phyloP scores from a whole-genome alignment of 1,284 basidiomycete genomes.

The Bondarzewia mesenterica region DNA sequence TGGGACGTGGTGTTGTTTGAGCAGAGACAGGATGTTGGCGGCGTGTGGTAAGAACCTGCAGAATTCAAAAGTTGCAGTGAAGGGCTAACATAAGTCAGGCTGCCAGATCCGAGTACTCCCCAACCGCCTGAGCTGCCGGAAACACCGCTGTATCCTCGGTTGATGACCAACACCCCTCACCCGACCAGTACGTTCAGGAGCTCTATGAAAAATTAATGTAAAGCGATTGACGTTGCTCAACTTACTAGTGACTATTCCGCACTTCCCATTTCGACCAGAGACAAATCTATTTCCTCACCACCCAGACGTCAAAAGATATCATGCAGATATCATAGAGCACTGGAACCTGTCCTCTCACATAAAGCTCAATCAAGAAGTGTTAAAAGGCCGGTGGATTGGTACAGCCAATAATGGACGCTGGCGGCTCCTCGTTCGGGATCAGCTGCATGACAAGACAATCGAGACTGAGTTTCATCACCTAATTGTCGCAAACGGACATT shows the following conservation, averaged over 20 bases:
- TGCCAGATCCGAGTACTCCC: slow-evolving; percentile 34
- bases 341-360: slow-evolving; percentile 33
- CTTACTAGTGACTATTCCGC: slow-evolving; percentile 39
- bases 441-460: slow-evolving; percentile 5
- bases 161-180: slow-evolving; percentile 48
- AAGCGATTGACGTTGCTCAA: background rate
- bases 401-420: slow-evolving; percentile 13
- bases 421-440: slow-evolving; percentile 12
- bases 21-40: slow-evolving; percentile 39
- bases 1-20: slow-evolving; percentile 48
- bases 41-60: slow-evolving; percentile 33
- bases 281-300: slow-evolving; percentile 44
- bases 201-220: background rate
- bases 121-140: slow-evolving; percentile 40
- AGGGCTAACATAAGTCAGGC: slow-evolving; percentile 15
- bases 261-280: slow-evolving; percentile 39
- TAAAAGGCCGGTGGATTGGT: slow-evolving; percentile 37
- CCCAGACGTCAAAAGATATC: slow-evolving; percentile 38
- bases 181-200: slow-evolving; percentile 22
- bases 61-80: background rate
- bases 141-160: slow-evolving; percentile 44
- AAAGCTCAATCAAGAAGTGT: slow-evolving; percentile 31
- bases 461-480: slow-evolving; percentile 37
- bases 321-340: slow-evolving; percentile 30
- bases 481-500: slow-evolving; percentile 45